Evolutionary conservation across 805 yeast genomes (phyloP), one percentile per base, ranked within the genome.

Genomic region (Starmerella ratchasimensis): DNA sequence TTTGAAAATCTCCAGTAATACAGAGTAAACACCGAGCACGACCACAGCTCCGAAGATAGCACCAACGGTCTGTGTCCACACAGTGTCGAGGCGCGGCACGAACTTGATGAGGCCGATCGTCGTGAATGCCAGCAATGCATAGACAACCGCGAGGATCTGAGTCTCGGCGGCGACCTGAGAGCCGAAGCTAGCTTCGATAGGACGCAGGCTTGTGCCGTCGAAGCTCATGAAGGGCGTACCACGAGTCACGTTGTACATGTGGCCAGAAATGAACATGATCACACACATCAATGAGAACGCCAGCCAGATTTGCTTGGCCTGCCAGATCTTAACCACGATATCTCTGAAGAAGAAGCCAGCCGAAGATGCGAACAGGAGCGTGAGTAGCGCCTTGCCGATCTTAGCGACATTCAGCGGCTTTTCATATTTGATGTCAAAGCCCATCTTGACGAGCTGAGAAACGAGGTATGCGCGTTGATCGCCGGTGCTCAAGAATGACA

Each of bases 231-330:
- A 62, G 22, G 68, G 84, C 5, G 76, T 67, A 27, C 70, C 69
- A 58, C 96, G 73, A 45, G 90, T 90, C 48, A 72, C 70, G 57
- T 83, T 86, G 69, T 74, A 90, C 98, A 90, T 90, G 61, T 84
- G 80, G 14, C 98, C 98, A 6, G 88, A 66, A 33, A 71, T 74
- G 65, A 86, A 80, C 48, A 84, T 61, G 42, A 86, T 62, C 26
- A 81, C 68, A 15, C 70, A 49, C 39, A 79, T 62, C n/a, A 80
- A 63, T 3, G 80, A 68, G 9, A 70, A 31, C 2, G 74, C 70
- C 31, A 80, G 78, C 96, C 97, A 90, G 28, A 80, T 52, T 34
- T 69, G 60, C 48, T 67, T 75, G 28, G 72, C 68, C 19, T 62
- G 58, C 10, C 74, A 31, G 5, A 80, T 34, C 13, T 57, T 45